Conservation (phyloP, 805 yeast genomes). For the Lachancea sp. region DNA sequence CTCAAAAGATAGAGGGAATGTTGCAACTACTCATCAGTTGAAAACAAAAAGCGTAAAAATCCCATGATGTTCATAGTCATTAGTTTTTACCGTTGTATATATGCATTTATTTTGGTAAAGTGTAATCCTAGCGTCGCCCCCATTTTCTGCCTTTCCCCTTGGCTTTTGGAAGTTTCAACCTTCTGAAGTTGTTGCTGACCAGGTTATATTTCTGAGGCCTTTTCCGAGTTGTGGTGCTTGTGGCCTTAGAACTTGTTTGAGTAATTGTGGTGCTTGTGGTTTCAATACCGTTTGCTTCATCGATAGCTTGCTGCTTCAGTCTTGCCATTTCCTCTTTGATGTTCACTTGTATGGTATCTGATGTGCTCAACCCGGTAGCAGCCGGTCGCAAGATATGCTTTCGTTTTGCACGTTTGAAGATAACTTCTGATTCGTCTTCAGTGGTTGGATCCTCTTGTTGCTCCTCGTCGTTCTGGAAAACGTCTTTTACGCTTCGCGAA, state of each 20-base stretch:
- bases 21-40: conserved; percentile 64
- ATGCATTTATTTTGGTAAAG: background rate
- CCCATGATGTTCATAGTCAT: background rate
- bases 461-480: conserved; percentile 5
- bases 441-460: conserved; percentile 17
- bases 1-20: conserved; percentile 90
- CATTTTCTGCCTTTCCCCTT: conserved; percentile 37
- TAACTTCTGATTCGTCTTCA: conserved; percentile 10
- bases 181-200: conserved; percentile 45
- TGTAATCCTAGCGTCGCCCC: conserved; percentile 25
- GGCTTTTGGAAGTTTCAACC: conserved; percentile 48
- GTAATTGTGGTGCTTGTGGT: background rate
- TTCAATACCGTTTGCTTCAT: conserved; percentile 2
- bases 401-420: conserved; percentile 6
- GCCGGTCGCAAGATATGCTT: conserved; percentile 9
- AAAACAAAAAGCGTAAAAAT: background rate
- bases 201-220: conserved; percentile 27
- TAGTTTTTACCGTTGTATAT: background rate
- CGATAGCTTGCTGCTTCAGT: conserved; percentile 21
- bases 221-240: conserved; percentile 9
- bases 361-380: background rate
- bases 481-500: conserved; percentile 7
- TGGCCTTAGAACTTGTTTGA: background rate
- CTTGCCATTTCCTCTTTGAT: conserved; percentile 22
- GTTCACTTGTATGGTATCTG: conserved; percentile 9